Evolutionary conservation across 163 green algal species (phyloP), one percentile per base, ranked within the genome.

Genomic region (Prototheca wickerhamii): DNA sequence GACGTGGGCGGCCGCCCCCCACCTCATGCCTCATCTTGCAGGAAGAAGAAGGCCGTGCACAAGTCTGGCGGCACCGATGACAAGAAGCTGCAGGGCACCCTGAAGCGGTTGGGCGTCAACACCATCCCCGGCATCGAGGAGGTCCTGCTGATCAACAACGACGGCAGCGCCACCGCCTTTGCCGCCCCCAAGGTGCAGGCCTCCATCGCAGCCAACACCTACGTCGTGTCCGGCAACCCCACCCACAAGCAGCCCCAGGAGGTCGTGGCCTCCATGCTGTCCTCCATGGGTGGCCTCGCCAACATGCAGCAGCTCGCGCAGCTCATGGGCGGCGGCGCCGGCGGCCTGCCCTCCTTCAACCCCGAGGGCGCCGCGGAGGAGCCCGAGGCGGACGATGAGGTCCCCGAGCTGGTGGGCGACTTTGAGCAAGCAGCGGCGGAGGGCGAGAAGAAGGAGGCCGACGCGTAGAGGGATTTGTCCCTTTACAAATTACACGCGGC

Each of bases 91-190:
- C 92, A 98, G 73, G 91, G 77, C 82, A 96, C 90, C 2, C 82
- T 99, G 4, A 99, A 98, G 83, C 77, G 90, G 29, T 76, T 98
- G 46, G 92, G 91, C n/a, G 91, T 98, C 42, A 98, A 97, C 82
- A 93, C 85, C 60, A 98, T 99, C 67, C 91, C 92, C 44, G 93
- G 91, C 68, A 99, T 99, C 64, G 93, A 99, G 80, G 93, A 99
- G 79, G 93, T 99, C 32, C 94, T 97, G 77, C 92, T 99, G 64
- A 94, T 99, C 76, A 89, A 95, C 79, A 79, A 89, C 59, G 87
- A 95, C 52, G 78, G 89, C 67, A 76, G 66, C 42, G 84, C 91
- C 60, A 86, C 96, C 31, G 84, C 95, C 76, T 99, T 98, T 75
- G 70, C 77, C 35, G 96, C 96, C 78, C 93, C 93, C 55, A 98